A percentile compares a stretch with the other conserved stretches of the same genome.
phyloP scores from a whole-genome alignment of 2,329 filamentous ascomycete genomes.

The Escovopsis sp. region DNA sequence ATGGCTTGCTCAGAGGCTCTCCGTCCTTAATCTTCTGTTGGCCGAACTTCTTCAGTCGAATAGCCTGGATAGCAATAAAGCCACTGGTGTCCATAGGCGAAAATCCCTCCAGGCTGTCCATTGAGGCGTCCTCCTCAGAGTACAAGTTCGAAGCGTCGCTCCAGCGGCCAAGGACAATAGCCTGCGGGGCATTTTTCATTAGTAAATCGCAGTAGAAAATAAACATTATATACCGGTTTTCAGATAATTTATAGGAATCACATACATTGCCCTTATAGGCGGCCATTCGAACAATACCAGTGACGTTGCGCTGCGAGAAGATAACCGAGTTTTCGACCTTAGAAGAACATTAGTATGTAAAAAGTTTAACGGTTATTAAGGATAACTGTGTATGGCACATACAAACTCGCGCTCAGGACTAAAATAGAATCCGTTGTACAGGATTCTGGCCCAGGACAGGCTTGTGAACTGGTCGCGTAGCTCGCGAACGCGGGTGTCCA shows the following conservation, averaged over 20 bases:
- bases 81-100: conserved; percentile 46
- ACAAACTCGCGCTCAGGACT: conserved; percentile 35
- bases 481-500: conserved; percentile 38
- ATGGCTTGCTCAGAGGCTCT: conserved; percentile 20
- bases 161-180: conserved; percentile 23
- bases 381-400: too few species aligned
- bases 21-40: conserved; percentile 18
- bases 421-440: conserved; percentile 41
- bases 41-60: conserved; percentile 40
- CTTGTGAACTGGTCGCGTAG: conserved; percentile 39
- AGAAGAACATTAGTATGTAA: too few species aligned
- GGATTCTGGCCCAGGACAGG: conserved; percentile 24
- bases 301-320: conserved; percentile 39
- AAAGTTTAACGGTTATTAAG: too few species aligned
- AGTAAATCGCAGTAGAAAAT: too few species aligned
- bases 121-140: conserved; percentile 31
- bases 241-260: too few species aligned
- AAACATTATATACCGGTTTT: too few species aligned
- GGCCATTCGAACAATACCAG: conserved; percentile 14
- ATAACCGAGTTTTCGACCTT: conserved; percentile 45
- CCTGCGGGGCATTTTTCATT: too few species aligned
- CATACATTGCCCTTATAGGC: conserved; percentile 31
- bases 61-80: conserved; percentile 56
- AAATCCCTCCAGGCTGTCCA: conserved; percentile 35
- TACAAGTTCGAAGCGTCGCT: conserved; percentile 35